Evolutionary conservation across 768 basidiomycete species (phyloP), one percentile per base, ranked within the genome.

Genomic region (Suillus subluteus): DNA sequence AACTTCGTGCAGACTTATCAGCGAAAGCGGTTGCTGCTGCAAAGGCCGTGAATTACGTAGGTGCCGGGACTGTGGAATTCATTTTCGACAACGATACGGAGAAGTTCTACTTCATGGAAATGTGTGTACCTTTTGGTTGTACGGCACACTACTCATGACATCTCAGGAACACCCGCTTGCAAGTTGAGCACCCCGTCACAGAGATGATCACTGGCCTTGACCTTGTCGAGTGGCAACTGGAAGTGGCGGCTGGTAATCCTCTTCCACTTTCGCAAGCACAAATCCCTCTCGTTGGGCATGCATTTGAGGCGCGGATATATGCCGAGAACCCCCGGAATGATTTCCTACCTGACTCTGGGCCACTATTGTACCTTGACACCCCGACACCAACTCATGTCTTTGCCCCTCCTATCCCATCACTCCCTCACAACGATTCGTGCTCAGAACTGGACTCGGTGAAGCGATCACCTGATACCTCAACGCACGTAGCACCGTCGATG

Each of bases 131-230:
- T 13, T 15, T 13, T 41, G 2, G 43, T 62, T 23, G 0, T 37
- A 56, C 38, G 21, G 32, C 7, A 50, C 56, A 40, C 35, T 1
- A 30, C 41, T 61, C 26, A 65, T 23, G 4, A 41, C 32, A 50
- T 23, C 30, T 40, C 50, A 93, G 91, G 92, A 94, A 94, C 71
- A 94, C 92, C 13, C 84, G 92, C 44, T 74, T 94, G 52, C 94
- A 95, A 78, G 92, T 94, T 38, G 94, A 96, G 71, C 95, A 96
- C 75, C 95, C 95, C 16, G 92, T 97, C 37, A 96, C 95, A 0
- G 95, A 96, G 78, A 96, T 96, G 91, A 88, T 98, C 62, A 98
- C 96, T 1, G 94, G 95, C 1, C 83, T 95, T 32, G 96, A 98
- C 73, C 88, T 98, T 6, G 96, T 98, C 9, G 91, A 97, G 78